Evolutionary conservation across 164 flowering plant genomes (phyloP).

Genomic region (Protea cynaroides): DNA sequence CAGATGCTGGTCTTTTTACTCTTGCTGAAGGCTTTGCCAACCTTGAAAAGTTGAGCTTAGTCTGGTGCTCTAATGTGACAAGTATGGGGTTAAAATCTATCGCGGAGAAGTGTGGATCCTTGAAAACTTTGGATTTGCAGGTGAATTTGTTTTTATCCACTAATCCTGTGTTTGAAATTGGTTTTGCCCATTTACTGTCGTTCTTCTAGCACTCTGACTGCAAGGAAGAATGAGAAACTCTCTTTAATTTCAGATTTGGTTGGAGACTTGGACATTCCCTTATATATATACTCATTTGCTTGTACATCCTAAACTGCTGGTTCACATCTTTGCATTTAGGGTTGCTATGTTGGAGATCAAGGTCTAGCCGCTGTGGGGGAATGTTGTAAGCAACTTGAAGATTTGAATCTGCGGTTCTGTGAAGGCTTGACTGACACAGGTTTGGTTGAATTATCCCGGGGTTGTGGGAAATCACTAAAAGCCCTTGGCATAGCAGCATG

Average conservation of each 20-base stretch:
- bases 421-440: conserved; percentile 82
- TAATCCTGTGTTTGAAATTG: no score
- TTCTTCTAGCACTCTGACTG: not conserved
- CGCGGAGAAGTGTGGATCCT: conserved; percentile 51
- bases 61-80: conserved; percentile 81
- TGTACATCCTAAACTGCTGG: not conserved
- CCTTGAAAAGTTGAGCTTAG: conserved; percentile 75
- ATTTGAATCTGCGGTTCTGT: conserved; percentile 81
- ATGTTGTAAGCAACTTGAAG: conserved; percentile 74
- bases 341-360: conserved; percentile 81
- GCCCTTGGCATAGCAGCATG: conserved; percentile 75
- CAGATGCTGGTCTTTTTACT: conserved; percentile 66
- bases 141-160: conserved; percentile 21
- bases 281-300: not conserved
- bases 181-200: not conserved
- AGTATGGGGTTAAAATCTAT: conserved; percentile 55
- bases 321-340: conserved; percentile 33
- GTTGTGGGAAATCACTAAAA: conserved; percentile 66
- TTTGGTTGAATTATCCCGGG: conserved; percentile 49
- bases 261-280: no score
- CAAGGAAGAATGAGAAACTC: no score
- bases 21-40: conserved; percentile 52
- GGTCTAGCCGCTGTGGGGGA: conserved; percentile 77
- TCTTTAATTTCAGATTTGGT: no score
- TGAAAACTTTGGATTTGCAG: conserved; percentile 83